Conservation (phyloP, 495 filamentous ascomycete species). For the Xylaria longipes region DNA sequence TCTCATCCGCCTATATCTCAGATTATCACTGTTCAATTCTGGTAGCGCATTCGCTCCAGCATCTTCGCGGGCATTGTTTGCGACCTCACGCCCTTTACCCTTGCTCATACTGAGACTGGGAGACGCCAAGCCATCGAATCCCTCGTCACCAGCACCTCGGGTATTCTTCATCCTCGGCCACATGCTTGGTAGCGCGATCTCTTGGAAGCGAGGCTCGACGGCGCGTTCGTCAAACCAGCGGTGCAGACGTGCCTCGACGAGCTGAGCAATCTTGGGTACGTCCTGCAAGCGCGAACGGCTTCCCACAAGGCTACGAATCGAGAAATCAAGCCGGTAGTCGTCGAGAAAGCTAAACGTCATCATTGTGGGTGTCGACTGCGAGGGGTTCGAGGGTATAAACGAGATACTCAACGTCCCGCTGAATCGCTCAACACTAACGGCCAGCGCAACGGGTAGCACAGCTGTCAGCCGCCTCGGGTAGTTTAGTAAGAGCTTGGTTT, state of each 20-base stretch:
- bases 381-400: slow-evolving; percentile 74
- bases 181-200: slow-evolving; percentile 89
- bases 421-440: slow-evolving; percentile 90
- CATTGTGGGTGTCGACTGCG: slow-evolving; percentile 69
- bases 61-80: slow-evolving; percentile 54
- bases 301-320: slow-evolving; percentile 88
- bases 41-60: slow-evolving; percentile 32
- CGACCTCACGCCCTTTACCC: slow-evolving; percentile 56
- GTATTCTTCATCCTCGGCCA: slow-evolving; percentile 93
- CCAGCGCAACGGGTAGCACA: slow-evolving; percentile 89
- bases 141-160: slow-evolving; percentile 63
- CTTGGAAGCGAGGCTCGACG: slow-evolving; percentile 94
- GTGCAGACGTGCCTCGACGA: slow-evolving; percentile 89
- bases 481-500: slow-evolving; percentile 92
- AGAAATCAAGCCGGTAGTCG: slow-evolving; percentile 93
- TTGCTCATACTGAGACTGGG: slow-evolving; percentile 45
- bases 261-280: slow-evolving; percentile 95
- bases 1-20: slow-evolving; percentile 46
- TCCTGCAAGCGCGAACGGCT: slow-evolving; percentile 89
- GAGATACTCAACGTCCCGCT: slow-evolving; percentile 92
- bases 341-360: slow-evolving; percentile 94
- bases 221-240: slow-evolving; percentile 97
- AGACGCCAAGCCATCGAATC: slow-evolving; percentile 42
- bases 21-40: slow-evolving; percentile 44
- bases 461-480: slow-evolving; percentile 89